These are phyloP conservation scores for Clavulina sp. DNA, from an alignment of 768 basidiomycete species.

Conservation along the genomic window DNA sequence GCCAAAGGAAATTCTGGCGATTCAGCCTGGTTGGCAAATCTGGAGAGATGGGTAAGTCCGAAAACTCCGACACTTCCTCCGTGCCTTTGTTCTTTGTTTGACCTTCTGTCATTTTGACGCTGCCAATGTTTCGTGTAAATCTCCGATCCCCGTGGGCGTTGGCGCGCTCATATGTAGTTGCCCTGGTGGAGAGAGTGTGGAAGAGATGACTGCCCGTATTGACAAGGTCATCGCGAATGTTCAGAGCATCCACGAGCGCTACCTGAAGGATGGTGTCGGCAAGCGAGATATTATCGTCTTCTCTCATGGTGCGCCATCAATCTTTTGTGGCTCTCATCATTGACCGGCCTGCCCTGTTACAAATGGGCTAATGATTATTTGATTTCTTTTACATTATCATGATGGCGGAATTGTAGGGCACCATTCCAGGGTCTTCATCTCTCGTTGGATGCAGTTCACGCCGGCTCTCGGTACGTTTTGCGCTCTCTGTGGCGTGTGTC, in stretches of 20 bases:
- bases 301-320: conserved; percentile 57
- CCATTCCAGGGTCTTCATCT: conserved; percentile 56
- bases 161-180: conserved; percentile 31
- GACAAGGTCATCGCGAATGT: conserved; percentile 63
- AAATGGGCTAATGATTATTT: neutral
- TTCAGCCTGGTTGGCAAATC: conserved; percentile 50
- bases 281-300: conserved; percentile 74
- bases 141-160: no score
- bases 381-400: neutral
- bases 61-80: no score
- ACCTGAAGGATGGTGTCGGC: conserved; percentile 46
- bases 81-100: conserved; percentile 13
- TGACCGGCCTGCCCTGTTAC: neutral
- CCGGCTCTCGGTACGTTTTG: conserved; percentile 32
- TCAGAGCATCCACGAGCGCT: conserved; percentile 51
- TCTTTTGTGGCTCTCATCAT: neutral
- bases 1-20: conserved; percentile 56
- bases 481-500: neutral
- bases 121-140: no score
- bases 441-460: conserved; percentile 66
- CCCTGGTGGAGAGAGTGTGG: conserved; percentile 70
- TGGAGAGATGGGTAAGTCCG: conserved; percentile 81
- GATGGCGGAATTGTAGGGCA: conserved; percentile 25
- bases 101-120: no score
- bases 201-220: conserved; percentile 63